Conservation (phyloP, 1,139 yeast species). For the Lodderomyces elongisporus region DNA sequence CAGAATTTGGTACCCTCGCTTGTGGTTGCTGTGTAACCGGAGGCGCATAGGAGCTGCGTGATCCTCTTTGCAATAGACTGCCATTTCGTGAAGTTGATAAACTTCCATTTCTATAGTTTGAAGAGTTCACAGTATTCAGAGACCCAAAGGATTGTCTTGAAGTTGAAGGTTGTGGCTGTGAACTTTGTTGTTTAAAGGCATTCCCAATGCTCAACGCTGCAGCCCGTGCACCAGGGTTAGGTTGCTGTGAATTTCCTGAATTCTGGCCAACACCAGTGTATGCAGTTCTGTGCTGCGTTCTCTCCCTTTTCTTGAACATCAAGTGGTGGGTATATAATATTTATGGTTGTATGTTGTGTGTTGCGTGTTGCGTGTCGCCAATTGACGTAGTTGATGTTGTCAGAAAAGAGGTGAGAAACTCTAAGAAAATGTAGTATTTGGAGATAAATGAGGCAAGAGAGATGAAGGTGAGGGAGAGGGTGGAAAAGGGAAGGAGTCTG, state of each 20-base stretch:
- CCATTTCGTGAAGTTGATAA: conserved; percentile 8
- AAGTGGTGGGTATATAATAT: no score
- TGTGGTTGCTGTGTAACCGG: no score
- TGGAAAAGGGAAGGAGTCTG: no score
- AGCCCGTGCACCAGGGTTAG: conserved; percentile 40
- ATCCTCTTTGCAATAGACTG: conserved; percentile 16
- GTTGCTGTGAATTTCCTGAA: conserved; percentile 28
- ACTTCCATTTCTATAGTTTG: not conserved
- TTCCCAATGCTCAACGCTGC: conserved; percentile 46
- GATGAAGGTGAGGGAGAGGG: no score
- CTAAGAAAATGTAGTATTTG: no score
- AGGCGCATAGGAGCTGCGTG: conserved; percentile 8
- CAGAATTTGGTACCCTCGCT: conserved; percentile 4
- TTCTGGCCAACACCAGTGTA: conserved; percentile 44
- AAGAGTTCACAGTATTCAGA: no score
- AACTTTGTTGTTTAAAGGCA: conserved; percentile 9
- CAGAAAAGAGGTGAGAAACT: no score
- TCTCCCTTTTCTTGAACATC: conserved; percentile 37
- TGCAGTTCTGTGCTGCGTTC: conserved; percentile 29
- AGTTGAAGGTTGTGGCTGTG: no score
- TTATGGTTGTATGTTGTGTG: no score
- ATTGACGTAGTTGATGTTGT: no score
- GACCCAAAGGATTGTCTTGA: conserved; percentile 4
- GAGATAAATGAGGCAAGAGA: no score
- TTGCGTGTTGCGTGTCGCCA: no score